These are phyloP conservation scores for Dryadomyces quercivorus DNA, from an alignment of 2,329 filamentous ascomycete genomes.

Conservation along the genomic window DNA sequence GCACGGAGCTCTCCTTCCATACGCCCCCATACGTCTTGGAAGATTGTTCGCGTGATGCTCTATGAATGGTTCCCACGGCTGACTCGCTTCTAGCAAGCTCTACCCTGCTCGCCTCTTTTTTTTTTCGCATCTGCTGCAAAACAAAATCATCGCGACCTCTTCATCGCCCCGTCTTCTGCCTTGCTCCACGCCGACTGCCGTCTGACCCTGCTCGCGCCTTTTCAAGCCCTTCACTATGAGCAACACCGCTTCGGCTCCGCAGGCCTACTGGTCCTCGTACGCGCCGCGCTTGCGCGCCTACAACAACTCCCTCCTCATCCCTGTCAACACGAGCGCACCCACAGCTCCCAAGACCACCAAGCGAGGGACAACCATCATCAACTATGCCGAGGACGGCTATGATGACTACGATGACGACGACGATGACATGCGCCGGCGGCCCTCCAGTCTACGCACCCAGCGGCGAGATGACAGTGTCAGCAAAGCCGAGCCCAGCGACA, in stretches of 20 bases:
- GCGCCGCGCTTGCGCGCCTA: slow-evolving; percentile 82
- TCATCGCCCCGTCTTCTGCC: too few species aligned
- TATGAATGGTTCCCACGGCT: too few species aligned
- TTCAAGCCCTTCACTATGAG: slow-evolving; percentile 26
- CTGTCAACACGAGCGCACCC: slow-evolving; percentile 62
- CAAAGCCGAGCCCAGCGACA: slow-evolving; percentile 55
- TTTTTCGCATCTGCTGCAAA: too few species aligned
- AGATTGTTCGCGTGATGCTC: too few species aligned
- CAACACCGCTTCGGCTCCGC: slow-evolving; percentile 39
- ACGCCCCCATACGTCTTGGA: too few species aligned
- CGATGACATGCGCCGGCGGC: slow-evolving; percentile 62
- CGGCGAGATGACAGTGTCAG: slow-evolving; percentile 60
- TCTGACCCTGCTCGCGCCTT: too few species aligned
- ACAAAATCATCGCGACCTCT: too few species aligned
- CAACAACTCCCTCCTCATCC: slow-evolving; percentile 82
- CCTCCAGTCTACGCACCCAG: slow-evolving; percentile 73
- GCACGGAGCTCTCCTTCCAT: neutral
- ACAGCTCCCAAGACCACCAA: slow-evolving; percentile 78
- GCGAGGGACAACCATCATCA: slow-evolving; percentile 89
- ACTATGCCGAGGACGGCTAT: slow-evolving; percentile 93
- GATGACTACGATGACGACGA: slow-evolving; percentile 67
- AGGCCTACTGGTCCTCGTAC: slow-evolving; percentile 85
- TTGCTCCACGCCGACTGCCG: too few species aligned
- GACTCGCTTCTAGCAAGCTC: too few species aligned
- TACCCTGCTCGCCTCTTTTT: too few species aligned